phyloP scores from a whole-genome alignment of 129 eudicot species.

The Centrapalus pauciflorus region DNA sequence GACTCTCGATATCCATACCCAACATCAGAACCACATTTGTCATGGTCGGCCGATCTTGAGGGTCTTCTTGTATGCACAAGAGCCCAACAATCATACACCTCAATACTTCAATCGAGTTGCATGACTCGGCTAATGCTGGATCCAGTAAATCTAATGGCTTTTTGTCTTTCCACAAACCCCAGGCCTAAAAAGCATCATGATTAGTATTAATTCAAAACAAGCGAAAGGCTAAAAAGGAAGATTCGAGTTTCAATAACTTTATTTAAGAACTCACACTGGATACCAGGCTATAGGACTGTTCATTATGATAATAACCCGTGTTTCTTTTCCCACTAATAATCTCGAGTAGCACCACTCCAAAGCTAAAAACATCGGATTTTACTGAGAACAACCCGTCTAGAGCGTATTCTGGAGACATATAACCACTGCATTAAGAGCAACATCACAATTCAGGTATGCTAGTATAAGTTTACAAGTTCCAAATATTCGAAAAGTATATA shows the following conservation, averaged over 20 bases:
- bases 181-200: conserved; percentile 23
- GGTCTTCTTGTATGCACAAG: conserved; percentile 50
- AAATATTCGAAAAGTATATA: too few relatives aligned
- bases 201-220: not conserved
- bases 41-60: conserved; percentile 48
- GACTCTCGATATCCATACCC: conserved; percentile 37
- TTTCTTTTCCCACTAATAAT: conserved; percentile 50
- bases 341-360: conserved; percentile 51
- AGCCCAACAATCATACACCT: conserved; percentile 40
- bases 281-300: conserved; percentile 33
- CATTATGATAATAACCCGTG: conserved; percentile 33
- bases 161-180: conserved; percentile 45
- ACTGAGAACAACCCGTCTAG: conserved; percentile 33
- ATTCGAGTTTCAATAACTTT: not conserved
- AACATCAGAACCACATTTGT: conserved; percentile 29
- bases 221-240: not conserved
- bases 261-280: conserved; percentile 41
- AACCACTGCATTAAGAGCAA: conserved; percentile 25
- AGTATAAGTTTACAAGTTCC: not conserved
- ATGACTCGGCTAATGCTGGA: conserved; percentile 25
- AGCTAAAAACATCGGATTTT: conserved; percentile 48
- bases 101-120: conserved; percentile 35
- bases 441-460: not conserved
- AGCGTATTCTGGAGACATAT: conserved; percentile 49
- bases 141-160: conserved; percentile 29